A percentile compares a stretch with the other conserved stretches of the same genome.
Conservation (phyloP, 495 filamentous ascomycete species). For the Penicillium manginii region DNA sequence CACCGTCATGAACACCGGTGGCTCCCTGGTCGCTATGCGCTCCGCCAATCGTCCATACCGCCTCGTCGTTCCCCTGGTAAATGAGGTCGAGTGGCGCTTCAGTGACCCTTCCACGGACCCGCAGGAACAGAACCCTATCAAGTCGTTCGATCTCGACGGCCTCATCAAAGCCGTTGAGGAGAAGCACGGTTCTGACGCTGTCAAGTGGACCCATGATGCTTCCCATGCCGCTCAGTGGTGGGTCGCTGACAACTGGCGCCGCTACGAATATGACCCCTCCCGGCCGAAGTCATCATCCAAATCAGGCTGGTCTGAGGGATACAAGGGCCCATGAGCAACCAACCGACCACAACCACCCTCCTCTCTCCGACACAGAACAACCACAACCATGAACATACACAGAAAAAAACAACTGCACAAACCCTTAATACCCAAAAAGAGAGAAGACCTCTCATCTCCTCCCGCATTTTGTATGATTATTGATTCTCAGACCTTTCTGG, state of each 20-base stretch:
- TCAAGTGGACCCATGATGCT: conserved; percentile 41
- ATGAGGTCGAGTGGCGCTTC: conserved; percentile 43
- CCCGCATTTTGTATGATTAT: conserved; percentile 8
- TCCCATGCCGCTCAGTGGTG: conserved; percentile 43
- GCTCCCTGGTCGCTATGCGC: conserved; percentile 42
- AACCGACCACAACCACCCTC: too few species aligned
- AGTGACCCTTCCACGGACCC: conserved; percentile 40
- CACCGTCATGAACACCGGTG: conserved; percentile 51
- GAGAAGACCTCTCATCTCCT: not conserved
- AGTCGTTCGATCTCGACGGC: conserved; percentile 36
- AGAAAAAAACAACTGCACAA: not conserved
- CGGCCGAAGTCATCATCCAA: not conserved
- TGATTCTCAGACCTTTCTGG: conserved; percentile 8
- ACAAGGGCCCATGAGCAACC: too few species aligned
- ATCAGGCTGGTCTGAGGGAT: too few species aligned
- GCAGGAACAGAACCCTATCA: conserved; percentile 35
- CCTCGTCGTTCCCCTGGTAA: conserved; percentile 45
- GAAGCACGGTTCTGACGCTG: conserved; percentile 40
- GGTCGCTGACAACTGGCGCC: conserved; percentile 36
- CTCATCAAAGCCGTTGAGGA: conserved; percentile 31
- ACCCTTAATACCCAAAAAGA: not conserved
- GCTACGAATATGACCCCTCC: conserved; percentile 21
- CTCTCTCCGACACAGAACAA: too few species aligned
- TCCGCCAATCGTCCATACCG: conserved; percentile 44
- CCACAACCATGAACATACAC: not conserved